A percentile compares a stretch with the other conserved stretches of the same genome.
Evolutionary conservation across 108 stramenopile genomes (phyloP).

Genomic region (Skeletonema tropicum): DNA sequence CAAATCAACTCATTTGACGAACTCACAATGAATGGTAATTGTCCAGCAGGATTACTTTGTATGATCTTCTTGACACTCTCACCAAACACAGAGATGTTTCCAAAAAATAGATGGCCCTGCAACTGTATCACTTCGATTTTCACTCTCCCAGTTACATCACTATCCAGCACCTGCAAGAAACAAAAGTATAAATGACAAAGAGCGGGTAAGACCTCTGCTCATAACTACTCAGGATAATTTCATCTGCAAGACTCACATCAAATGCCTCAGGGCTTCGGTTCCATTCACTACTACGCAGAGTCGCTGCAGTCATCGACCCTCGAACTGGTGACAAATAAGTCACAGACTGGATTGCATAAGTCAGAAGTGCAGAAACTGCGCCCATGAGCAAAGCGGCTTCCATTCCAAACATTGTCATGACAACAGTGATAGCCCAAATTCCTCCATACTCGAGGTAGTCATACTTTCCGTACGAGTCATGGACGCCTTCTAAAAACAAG

Average conservation of each 20-base stretch:
- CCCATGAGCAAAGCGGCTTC: conserved; percentile 73
- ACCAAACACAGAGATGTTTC: conserved; percentile 51
- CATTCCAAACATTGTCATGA: conserved; percentile 83
- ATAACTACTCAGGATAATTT: no score
- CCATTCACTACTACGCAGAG: conserved; percentile 62
- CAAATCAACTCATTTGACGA: not conserved
- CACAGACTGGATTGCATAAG: conserved; percentile 65
- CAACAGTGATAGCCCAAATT: conserved; percentile 70
- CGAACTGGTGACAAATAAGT: conserved; percentile 66
- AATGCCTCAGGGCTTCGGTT: conserved; percentile 48
- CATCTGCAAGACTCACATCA: conserved; percentile 3
- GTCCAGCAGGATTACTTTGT: conserved; percentile 9
- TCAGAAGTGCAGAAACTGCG: conserved; percentile 57
- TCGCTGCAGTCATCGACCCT: conserved; percentile 72
- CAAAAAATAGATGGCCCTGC: conserved; percentile 67
- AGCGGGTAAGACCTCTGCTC: no score
- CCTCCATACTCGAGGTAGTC: conserved; percentile 59
- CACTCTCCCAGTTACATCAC: conserved; percentile 39
- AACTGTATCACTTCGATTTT: conserved; percentile 68
- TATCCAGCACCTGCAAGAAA: conserved; percentile 39
- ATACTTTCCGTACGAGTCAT: conserved; percentile 55
- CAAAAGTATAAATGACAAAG: no score
- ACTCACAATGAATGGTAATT: conserved; percentile 41
- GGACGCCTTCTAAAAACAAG: conserved; percentile 80
- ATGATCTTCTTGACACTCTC: conserved; percentile 38